These are phyloP conservation scores for Fusarium sp. DNA, from an alignment of 2,329 filamentous ascomycete genomes.

Conservation along the genomic window DNA sequence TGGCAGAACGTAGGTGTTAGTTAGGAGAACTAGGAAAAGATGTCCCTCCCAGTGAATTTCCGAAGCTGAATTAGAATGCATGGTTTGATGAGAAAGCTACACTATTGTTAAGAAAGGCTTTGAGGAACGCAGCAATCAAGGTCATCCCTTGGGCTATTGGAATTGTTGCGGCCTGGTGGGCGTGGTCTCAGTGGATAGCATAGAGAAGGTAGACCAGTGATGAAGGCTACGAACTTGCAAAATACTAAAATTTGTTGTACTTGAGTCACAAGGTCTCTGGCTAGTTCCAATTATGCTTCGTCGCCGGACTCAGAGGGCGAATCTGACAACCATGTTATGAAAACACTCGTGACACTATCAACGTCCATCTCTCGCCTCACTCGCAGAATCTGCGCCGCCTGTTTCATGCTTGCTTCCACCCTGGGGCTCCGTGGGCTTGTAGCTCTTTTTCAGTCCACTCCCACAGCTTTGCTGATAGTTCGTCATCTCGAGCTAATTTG, in stretches of 20 bases:
- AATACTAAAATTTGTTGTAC: not conserved
- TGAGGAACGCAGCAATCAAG: too few relatives aligned
- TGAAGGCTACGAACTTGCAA: not conserved
- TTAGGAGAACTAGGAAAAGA: too few relatives aligned
- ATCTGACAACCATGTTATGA: not conserved
- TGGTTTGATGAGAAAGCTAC: too few relatives aligned
- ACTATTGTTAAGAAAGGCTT: too few relatives aligned
- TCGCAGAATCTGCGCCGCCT: not conserved
- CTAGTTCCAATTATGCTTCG: not conserved
- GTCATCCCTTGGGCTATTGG: not conserved
- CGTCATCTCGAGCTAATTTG: not conserved
- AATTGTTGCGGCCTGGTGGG: not conserved
- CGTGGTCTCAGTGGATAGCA: not conserved
- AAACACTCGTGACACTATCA: not conserved
- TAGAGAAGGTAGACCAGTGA: not conserved
- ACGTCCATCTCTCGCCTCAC: not conserved
- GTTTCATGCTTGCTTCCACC: not conserved
- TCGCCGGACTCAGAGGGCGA: not conserved
- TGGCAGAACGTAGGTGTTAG: too few relatives aligned
- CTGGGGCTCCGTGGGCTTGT: not conserved
- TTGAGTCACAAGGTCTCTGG: not conserved
- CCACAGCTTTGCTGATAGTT: not conserved
- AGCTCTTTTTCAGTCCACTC: slow-evolving; percentile 8
- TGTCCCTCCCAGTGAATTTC: too few relatives aligned
- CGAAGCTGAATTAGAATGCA: too few relatives aligned